Base-by-base conservation (phyloP, 805 yeast species). In the Kuraishia borneana region DNA sequence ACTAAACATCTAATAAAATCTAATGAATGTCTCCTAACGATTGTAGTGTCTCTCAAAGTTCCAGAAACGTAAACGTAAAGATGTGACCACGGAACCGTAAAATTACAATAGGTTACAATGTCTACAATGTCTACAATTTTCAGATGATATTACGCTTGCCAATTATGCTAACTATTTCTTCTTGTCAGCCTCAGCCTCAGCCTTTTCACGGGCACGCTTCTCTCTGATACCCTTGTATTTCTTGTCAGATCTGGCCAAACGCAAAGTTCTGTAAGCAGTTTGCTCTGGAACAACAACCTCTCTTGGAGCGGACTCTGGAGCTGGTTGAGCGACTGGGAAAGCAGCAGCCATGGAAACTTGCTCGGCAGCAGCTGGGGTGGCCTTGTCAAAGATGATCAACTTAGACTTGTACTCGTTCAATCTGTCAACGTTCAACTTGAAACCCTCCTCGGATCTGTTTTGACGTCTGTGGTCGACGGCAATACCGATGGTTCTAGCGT, bases 401-500 rank as follows among this genome's bases (percentile, higher is more conserved):
- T 89, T 88, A 59, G 94, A 72, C 72, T 80, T 75, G 94, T 85
- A 92, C 69, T 84, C 95, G 73, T 83, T 72, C 67, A 92, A 81
- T 78, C 98, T 85, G 65, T 77, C 83, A 59, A 92, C 96, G 73
- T 92, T 92, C 54, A 75, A 70, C 63, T 89, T 92, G 56, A 87
- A 84, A 60, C 83, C 87, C 75, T 88, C 98, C 57, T 83, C 83
- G 57, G 88, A 79, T 76, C 84, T 88, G 94, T 92, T 92, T 65
- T 81, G 89, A 74, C 98, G 88, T 79, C 98, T 89, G 89, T 84
- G 95, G 76, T 92, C 98, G 61, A 89, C 97, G 56, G 98, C 85
- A 60, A 92, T 84, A 69, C 98, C 98, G 56, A 92, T 68, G 60
- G 97, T 82, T 81, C 95, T 87, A 63, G 98, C 98, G 73, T 84